These are phyloP conservation scores for Daldinia sp. DNA, from an alignment of 2,329 filamentous ascomycete genomes.

Conservation along the genomic window DNA sequence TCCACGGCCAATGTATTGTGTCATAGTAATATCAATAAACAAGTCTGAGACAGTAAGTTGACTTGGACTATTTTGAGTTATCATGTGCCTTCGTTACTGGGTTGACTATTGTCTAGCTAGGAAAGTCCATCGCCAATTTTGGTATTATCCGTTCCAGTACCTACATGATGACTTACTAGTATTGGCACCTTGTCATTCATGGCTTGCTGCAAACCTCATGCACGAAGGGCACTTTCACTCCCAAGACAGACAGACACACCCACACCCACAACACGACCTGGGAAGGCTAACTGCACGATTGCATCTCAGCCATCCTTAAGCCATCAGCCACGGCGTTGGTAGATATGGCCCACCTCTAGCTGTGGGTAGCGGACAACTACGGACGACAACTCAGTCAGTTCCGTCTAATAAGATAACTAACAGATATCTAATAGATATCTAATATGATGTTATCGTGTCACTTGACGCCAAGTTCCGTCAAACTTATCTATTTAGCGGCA, in stretches of 20 bases:
- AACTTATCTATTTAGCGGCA: conserved; percentile 1
- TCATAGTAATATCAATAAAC: conserved; percentile 32
- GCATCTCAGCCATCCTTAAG: conserved; percentile 28
- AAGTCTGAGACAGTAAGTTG: conserved; percentile 8
- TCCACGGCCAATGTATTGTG: conserved; percentile 25
- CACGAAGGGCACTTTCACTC: conserved; percentile 31
- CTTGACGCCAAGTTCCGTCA: conserved; percentile 23
- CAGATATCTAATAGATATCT: conserved; percentile 4
- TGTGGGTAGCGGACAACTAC: not conserved
- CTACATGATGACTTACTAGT: conserved; percentile 29
- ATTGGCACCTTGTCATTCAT: conserved; percentile 14
- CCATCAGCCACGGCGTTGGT: conserved; percentile 29
- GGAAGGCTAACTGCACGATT: conserved; percentile 17
- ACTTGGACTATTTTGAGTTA: conserved; percentile 3
- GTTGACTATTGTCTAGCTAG: conserved; percentile 13
- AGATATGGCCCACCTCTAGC: conserved; percentile 24
- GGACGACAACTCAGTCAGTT: not conserved
- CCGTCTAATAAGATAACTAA: not conserved
- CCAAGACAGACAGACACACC: conserved; percentile 2
- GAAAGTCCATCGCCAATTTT: conserved; percentile 18
- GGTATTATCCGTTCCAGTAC: conserved; percentile 7
- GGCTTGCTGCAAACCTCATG: conserved; percentile 26
- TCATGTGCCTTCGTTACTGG: conserved; percentile 14
- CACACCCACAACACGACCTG: too few relatives aligned
- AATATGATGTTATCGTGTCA: conserved; percentile 17